Conservation (phyloP, 2,329 filamentous ascomycete species). For the Endoconidiophora polonica region DNA sequence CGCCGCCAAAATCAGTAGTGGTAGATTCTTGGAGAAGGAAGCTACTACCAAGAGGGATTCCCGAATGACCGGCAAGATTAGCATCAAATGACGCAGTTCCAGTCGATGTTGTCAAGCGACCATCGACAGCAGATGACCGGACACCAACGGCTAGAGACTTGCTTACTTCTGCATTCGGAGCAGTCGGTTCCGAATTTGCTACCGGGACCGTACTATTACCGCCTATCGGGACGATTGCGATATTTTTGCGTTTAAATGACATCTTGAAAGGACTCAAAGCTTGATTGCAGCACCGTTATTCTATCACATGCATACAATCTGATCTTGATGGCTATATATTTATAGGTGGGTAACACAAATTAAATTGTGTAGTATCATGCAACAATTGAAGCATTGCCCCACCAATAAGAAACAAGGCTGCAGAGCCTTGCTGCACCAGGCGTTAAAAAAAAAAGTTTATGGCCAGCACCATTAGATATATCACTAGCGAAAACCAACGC, state of each 20-base stretch:
- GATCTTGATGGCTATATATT: too few relatives aligned
- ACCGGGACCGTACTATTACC: constrained; percentile 15
- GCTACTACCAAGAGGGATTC: constrained; percentile 64
- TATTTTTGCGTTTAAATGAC: constrained; percentile 42
- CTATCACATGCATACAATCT: too few relatives aligned
- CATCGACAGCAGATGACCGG: constrained; percentile 76
- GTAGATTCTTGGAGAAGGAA: constrained; percentile 75
- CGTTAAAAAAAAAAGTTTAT: not conserved
- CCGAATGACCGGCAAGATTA: constrained; percentile 71
- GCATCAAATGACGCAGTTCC: constrained; percentile 74
- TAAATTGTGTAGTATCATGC: not conserved
- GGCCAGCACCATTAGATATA: too few relatives aligned
- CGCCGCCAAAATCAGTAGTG: constrained; percentile 83
- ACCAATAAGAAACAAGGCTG: not conserved
- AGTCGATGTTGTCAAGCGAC: constrained; percentile 76
- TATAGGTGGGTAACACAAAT: too few relatives aligned
- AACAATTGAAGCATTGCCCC: not conserved
- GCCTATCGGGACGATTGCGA: constrained; percentile 27
- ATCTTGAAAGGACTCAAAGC: constrained; percentile 20
- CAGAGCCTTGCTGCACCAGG: not conserved
- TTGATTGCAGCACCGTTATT: too few relatives aligned
- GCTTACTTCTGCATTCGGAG: constrained; percentile 18
- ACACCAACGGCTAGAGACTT: constrained; percentile 27
- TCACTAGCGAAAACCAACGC: not conserved
- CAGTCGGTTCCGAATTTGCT: constrained; percentile 20